Percentiles rank a stretch among this genome's conserved stretches.
Evolutionary conservation across 257 asterid genomes (phyloP).

Genomic region (Ajuga chamaepitys): DNA sequence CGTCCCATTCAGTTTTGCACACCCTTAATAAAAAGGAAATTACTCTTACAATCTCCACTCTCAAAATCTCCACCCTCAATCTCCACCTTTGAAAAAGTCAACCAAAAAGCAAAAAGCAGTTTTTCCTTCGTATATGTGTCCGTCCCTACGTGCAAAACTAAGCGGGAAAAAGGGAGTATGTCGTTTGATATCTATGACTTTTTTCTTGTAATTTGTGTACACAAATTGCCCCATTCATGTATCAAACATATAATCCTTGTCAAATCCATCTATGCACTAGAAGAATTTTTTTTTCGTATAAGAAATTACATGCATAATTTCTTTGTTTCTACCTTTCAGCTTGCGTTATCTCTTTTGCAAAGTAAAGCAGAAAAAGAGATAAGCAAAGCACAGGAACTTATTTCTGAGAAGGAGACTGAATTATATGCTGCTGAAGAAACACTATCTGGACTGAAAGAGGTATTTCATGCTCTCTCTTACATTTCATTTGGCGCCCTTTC

Average conservation of each 20-base stretch:
- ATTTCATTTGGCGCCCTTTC: not conserved
- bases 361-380: slow-evolving; percentile 61
- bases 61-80: too few species aligned
- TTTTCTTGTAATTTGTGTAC: not conserved
- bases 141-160: too few species aligned
- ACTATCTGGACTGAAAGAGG: slow-evolving; percentile 78
- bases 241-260: not conserved
- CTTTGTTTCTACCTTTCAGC: slow-evolving; percentile 43
- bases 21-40: too few species aligned
- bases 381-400: slow-evolving; percentile 50
- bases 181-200: not conserved
- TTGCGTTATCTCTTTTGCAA: slow-evolving; percentile 56
- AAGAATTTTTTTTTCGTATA: not conserved
- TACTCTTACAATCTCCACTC: too few species aligned
- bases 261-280: slow-evolving; percentile 2
- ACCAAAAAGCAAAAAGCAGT: too few species aligned
- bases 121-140: too few species aligned
- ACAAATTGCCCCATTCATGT: not conserved
- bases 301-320: slow-evolving; percentile 13
- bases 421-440: slow-evolving; percentile 59
- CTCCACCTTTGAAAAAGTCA: too few species aligned
- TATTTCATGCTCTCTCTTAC: slow-evolving; percentile 16
- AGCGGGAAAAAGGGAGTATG: too few species aligned
- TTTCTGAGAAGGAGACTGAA: slow-evolving; percentile 69
- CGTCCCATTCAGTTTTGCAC: too few species aligned